Evolutionary conservation across 2,329 filamentous ascomycete species (phyloP).

Genomic region (Didymella sp.): DNA sequence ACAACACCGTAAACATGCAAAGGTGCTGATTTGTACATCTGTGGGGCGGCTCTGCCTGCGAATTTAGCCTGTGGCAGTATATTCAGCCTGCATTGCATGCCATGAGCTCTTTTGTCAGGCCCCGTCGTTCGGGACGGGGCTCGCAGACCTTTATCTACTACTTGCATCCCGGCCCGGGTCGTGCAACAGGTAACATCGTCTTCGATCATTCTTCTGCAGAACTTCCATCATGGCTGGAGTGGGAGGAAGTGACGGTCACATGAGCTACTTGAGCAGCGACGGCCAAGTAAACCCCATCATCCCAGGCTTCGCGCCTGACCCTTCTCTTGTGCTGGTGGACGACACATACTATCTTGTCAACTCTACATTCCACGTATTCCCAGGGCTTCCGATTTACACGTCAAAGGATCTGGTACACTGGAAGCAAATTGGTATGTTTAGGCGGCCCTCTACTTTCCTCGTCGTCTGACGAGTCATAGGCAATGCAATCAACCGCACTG

Average conservation of each 20-base stretch:
- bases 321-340: not conserved
- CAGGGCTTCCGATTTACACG: not conserved
- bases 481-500: not conserved
- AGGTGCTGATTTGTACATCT: not conserved
- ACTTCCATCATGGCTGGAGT: not conserved
- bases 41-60: not conserved
- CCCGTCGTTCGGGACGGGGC: not conserved
- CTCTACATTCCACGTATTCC: not conserved
- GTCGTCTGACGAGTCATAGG: not conserved
- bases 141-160: not conserved
- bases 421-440: not conserved
- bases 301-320: not conserved
- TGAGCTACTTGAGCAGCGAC: too few species aligned
- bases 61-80: not conserved
- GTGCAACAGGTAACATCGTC: not conserved
- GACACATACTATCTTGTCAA: not conserved
- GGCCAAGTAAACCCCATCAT: not conserved
- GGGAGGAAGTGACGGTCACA: too few species aligned
- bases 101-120: not conserved
- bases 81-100: not conserved
- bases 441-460: rapidly evolving
- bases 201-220: not conserved
- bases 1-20: not conserved
- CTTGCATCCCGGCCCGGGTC: not conserved
- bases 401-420: not conserved